Evolutionary conservation across 768 basidiomycete species (phyloP).

Genomic region (Pholiota microspora): DNA sequence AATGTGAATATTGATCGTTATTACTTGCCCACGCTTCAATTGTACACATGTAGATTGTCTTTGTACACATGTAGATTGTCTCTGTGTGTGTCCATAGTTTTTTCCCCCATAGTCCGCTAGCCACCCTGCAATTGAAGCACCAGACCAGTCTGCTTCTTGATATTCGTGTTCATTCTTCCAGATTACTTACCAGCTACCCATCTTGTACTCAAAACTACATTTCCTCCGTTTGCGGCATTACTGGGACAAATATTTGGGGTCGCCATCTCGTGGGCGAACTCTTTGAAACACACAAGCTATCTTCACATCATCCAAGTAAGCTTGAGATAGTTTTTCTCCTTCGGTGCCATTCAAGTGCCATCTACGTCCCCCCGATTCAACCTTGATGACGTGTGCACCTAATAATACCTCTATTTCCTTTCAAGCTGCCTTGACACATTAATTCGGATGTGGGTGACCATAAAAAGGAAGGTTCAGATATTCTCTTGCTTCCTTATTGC

Average conservation of each 20-base stretch:
- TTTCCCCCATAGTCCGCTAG: too few relatives aligned
- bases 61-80: too few relatives aligned
- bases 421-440: background rate
- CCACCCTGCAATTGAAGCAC: too few relatives aligned
- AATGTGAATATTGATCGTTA: too few relatives aligned
- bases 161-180: too few relatives aligned
- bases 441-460: background rate
- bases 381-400: background rate
- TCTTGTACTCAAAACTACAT: background rate
- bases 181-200: background rate
- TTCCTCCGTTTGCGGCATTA: too few relatives aligned
- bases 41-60: too few relatives aligned
- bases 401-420: background rate
- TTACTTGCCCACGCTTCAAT: too few relatives aligned
- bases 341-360: too few relatives aligned
- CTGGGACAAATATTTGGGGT: background rate
- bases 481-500: background rate
- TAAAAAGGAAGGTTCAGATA: background rate
- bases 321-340: background rate
- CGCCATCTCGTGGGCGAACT: background rate
- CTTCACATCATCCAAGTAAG: too few relatives aligned
- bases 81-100: too few relatives aligned
- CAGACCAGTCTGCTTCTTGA: too few relatives aligned
- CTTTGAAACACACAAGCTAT: background rate
- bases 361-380: background rate